Evolutionary conservation across 768 basidiomycete species (phyloP).

Genomic region (Crepidotus variabilis): DNA sequence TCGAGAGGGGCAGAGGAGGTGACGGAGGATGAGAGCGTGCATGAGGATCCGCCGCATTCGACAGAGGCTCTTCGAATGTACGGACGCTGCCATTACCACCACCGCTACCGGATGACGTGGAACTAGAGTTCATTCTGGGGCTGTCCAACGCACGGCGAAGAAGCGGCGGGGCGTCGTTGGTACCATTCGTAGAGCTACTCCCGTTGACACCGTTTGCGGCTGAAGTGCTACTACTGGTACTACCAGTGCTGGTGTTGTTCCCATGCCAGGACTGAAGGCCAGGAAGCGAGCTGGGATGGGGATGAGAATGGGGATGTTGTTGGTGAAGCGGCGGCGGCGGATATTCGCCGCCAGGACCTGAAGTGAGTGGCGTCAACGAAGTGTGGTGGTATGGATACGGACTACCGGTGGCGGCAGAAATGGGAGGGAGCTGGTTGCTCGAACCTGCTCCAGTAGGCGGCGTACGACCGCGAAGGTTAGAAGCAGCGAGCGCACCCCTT

Average conservation of each 20-base stretch:
- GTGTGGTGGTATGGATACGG: conserved; percentile 25
- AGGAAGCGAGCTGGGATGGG: conserved; percentile 31
- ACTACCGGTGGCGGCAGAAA: conserved; percentile 31
- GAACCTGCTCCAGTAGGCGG: conserved; percentile 30
- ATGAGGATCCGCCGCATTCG: conserved; percentile 5
- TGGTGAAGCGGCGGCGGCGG: conserved; percentile 1
- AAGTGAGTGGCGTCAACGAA: conserved; percentile 31
- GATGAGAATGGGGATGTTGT: conserved; percentile 1
- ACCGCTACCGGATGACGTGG: conserved; percentile 1
- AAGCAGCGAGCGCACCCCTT: conserved; percentile 59
- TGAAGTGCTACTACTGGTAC: conserved; percentile 7
- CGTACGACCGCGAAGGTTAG: conserved; percentile 46
- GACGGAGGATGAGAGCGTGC: conserved; percentile 1
- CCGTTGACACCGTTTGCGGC: conserved; percentile 1
- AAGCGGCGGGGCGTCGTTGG: neutral
- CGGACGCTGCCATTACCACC: conserved; percentile 2
- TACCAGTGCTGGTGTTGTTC: conserved; percentile 5
- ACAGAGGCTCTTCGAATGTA: conserved; percentile 9
- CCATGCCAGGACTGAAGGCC: conserved; percentile 46
- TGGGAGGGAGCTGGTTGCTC: conserved; percentile 37
- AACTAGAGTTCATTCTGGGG: conserved; percentile 2
- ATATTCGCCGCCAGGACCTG: conserved; percentile 10
- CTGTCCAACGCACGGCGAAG: conserved; percentile 3
- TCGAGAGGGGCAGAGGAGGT: conserved; percentile 1
- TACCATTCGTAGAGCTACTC: neutral